Conservation (phyloP, 257 asterid species). For the Fraxinus anomala region DNA sequence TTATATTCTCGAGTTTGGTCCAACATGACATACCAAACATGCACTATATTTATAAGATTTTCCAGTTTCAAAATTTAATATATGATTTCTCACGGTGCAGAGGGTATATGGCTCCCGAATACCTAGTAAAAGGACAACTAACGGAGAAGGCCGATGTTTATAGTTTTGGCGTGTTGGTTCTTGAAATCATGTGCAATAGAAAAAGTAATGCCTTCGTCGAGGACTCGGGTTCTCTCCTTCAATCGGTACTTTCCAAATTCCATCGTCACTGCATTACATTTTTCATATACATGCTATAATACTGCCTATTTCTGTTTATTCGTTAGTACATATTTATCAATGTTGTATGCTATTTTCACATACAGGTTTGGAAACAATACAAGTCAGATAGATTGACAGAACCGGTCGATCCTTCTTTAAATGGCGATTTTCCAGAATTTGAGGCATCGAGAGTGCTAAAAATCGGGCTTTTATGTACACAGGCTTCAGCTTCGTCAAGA, state of each 20-base stretch:
- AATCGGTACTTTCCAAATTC: conserved; percentile 45
- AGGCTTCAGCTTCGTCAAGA: conserved; percentile 71
- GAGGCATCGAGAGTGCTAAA: conserved; percentile 57
- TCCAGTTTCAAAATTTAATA: not conserved
- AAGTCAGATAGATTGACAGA: conserved; percentile 52
- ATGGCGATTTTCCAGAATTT: conserved; percentile 48
- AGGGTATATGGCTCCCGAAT: conserved; percentile 98
- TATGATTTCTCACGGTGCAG: conserved; percentile 36
- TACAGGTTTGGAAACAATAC: conserved; percentile 77
- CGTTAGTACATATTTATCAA: not conserved
- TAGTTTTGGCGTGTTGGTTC: conserved; percentile 83
- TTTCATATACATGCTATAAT: not conserved
- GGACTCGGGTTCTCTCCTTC: conserved; percentile 73
- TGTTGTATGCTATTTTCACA: conserved; percentile 9
- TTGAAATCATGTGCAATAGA: conserved; percentile 75
- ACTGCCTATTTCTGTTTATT: not conserved
- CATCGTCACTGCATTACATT: not conserved
- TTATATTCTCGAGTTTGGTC: too few species aligned
- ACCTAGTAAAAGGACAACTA: conserved; percentile 87
- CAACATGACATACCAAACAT: not conserved
- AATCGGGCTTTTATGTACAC: conserved; percentile 76
- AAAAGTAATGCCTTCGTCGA: conserved; percentile 68
- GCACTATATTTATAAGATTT: not conserved
- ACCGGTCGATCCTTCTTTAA: conserved; percentile 53
- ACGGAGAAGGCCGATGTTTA: conserved; percentile 95